These are phyloP conservation scores for Hibiscus syriacus DNA, from an alignment of 345 rosid genomes.

Conservation along the genomic window DNA sequence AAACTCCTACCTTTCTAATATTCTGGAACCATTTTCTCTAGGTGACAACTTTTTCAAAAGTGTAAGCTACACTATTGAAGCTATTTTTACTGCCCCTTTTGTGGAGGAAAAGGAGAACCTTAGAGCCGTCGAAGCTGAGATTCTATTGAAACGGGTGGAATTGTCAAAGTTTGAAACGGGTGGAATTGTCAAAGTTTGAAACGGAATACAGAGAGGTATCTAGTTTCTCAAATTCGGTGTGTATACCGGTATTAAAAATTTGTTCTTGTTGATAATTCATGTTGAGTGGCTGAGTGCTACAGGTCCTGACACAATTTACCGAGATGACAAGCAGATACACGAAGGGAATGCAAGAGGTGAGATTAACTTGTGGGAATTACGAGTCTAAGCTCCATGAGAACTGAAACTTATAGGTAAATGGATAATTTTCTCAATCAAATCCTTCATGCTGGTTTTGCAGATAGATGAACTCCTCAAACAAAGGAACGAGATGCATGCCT, in stretches of 20 bases:
- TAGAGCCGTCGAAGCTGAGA: not conserved
- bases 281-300: not conserved
- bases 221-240: not conserved
- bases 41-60: not conserved
- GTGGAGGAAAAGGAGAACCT: not conserved
- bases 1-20: not conserved
- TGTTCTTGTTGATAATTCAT: not conserved
- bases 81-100: not conserved
- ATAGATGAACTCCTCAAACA: slow-evolving; percentile 82
- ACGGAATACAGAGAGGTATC: not conserved
- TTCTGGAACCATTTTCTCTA: not conserved
- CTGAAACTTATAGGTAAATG: not conserved
- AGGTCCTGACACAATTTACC: not conserved
- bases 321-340: slow-evolving; percentile 19
- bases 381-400: not conserved
- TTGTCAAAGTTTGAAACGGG: not conserved
- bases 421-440: not conserved
- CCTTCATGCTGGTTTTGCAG: slow-evolving; percentile 28
- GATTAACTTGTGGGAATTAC: slow-evolving; percentile 16
- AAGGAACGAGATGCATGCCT: slow-evolving; percentile 74
- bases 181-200: not conserved
- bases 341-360: slow-evolving; percentile 85
- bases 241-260: not conserved
- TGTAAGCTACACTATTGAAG: not conserved
- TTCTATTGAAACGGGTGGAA: not conserved